These are phyloP conservation scores for Populus tomentosa DNA, from an alignment of 441 rosid species.

Conservation along the genomic window DNA sequence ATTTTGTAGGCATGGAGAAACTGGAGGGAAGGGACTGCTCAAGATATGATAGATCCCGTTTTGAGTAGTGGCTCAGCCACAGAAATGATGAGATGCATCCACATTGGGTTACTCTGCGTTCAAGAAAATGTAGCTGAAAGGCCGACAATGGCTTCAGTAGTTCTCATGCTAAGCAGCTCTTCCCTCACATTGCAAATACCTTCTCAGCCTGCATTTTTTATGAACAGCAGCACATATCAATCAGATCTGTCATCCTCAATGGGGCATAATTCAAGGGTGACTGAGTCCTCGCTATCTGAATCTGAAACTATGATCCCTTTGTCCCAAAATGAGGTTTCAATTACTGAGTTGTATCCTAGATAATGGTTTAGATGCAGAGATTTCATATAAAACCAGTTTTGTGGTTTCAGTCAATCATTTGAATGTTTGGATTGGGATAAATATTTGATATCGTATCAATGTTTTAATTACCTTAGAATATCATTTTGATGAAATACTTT, in stretches of 20 bases:
- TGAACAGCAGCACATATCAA: background rate
- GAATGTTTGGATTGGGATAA: too few relatives aligned
- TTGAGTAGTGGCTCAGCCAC: slow-evolving; percentile 17
- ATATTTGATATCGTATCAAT: too few relatives aligned
- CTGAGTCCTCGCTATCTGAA: too few relatives aligned
- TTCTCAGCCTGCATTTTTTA: slow-evolving; percentile 30
- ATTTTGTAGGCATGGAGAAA: slow-evolving; percentile 38
- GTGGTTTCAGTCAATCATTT: too few relatives aligned
- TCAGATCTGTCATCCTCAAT: too few relatives aligned
- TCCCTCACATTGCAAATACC: slow-evolving; percentile 32
- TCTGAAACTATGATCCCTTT: too few relatives aligned
- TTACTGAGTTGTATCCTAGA: slow-evolving; percentile 13
- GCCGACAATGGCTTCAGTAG: slow-evolving; percentile 45
- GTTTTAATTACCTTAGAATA: too few relatives aligned
- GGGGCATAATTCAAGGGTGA: too few relatives aligned
- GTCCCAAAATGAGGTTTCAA: slow-evolving; percentile 10
- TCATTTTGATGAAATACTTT: too few relatives aligned
- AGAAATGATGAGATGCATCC: slow-evolving; percentile 50
- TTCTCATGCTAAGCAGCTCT: slow-evolving; percentile 42
- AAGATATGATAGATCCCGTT: slow-evolving; percentile 26
- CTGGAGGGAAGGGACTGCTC: slow-evolving; percentile 37
- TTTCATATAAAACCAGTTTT: too few relatives aligned
- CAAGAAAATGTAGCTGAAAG: slow-evolving; percentile 43
- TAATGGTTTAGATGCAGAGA: background rate
- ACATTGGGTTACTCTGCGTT: slow-evolving; percentile 47